Evolutionary conservation across 176 grass and related monocot species (phyloP), one percentile per base, ranked within the genome.

Genomic region (Oryza brachyantha): DNA sequence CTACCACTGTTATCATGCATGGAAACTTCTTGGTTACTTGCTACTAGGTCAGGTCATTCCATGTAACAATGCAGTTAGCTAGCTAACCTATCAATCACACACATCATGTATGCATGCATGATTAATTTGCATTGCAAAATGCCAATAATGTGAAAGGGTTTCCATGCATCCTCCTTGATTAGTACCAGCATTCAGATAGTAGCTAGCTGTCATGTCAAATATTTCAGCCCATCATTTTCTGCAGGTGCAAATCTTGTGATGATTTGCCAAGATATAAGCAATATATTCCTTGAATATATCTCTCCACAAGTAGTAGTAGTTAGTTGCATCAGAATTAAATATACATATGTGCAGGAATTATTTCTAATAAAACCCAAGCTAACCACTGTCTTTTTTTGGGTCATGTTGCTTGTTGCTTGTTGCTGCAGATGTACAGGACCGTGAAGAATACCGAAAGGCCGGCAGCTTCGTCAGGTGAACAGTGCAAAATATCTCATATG

Each of bases 381-480:
- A 21, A 57, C 24, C 27, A 42, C 11, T 76, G 39, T 84, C 64
- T 38, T 84, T 88, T 77, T 55, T 55, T 36, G 3, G 52, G 14
- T 27, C 41, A 34, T 68, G 70, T 69, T 74, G 50, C 14, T 55
- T 68, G 70, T 69, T 74, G 50, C 14, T 55, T 28, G 28, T 16
- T 61, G 41, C 72, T 69, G 79, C 86, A 92, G 90, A 92, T 92
- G 90, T 92, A 89, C 80, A 85, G 90, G 75, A 92, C 90, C 5
- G 83, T 92, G 86, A 92, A 92, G 90, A 92, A 86, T 70, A 92
- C 90, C 84, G 90, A 92, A 67, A 89, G 80, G 67, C 86, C 90
- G 76, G 75, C 85, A 89, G 79, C 64, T 73, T 89, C 90, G 66
- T 92, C 90, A 88, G 90, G 90, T 92, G 84, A 84, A 76, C 61